Percentiles rank a stretch among this genome's conserved stretches.
Conservation (phyloP, 108 stramenopile genomes). For the Seminavis robusta region DNA sequence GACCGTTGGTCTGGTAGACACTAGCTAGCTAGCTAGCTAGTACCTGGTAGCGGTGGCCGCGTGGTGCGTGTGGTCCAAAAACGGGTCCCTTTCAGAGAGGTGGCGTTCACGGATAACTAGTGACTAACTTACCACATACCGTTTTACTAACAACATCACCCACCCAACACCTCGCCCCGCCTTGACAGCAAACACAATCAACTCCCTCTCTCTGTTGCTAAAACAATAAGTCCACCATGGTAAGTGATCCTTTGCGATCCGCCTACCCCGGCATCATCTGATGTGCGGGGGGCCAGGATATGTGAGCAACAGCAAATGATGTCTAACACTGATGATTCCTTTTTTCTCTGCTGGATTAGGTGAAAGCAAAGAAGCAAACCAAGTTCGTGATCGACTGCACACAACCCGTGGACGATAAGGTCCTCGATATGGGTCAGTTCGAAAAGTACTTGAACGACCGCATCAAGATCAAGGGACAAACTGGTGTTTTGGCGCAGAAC, state of each 20-base stretch:
- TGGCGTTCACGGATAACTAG: too few species aligned
- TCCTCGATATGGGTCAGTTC: constrained; percentile 95
- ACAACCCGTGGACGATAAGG: constrained; percentile 96
- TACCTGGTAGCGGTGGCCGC: too few species aligned
- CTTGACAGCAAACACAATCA: too few species aligned
- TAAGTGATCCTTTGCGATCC: constrained; percentile 30
- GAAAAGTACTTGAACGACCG: constrained; percentile 98
- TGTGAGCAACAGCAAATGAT: not conserved
- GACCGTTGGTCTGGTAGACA: too few species aligned
- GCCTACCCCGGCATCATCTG: constrained; percentile 18
- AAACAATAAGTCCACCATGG: constrained; percentile 21
- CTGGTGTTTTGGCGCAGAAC: constrained; percentile 63
- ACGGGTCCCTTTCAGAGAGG: too few species aligned
- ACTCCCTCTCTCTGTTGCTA: too few species aligned
- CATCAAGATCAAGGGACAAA: constrained; percentile 93
- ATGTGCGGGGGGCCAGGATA: not conserved
- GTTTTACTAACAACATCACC: too few species aligned
- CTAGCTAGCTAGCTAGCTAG: too few species aligned
- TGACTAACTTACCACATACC: too few species aligned
- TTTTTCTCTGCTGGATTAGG: constrained; percentile 28
- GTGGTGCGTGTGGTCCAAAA: too few species aligned
- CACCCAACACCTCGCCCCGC: too few species aligned
- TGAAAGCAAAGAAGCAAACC: constrained; percentile 90
- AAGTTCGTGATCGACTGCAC: constrained; percentile 98
- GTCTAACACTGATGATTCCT: not conserved